Conservation (phyloP, 176 grass and related monocot species). For the Triticum monococcum region DNA sequence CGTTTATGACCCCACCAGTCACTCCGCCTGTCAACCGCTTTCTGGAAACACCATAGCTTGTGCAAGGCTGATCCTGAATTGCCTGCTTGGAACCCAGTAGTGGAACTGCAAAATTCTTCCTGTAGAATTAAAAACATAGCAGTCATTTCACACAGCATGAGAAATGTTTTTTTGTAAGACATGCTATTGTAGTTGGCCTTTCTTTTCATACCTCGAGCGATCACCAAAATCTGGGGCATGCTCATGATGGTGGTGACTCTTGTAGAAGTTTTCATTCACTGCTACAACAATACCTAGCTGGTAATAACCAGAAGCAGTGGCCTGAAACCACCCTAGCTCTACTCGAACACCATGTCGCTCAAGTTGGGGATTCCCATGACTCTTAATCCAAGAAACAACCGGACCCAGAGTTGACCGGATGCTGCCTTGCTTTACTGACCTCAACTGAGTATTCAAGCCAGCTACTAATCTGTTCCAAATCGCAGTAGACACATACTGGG, state of each 20-base stretch:
- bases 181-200: background rate
- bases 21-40: slow-evolving; percentile 86
- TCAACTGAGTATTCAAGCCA: slow-evolving; percentile 90
- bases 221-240: slow-evolving; percentile 45
- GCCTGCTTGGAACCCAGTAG: slow-evolving; percentile 40
- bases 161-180: background rate
- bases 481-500: slow-evolving; percentile 84
- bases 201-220: slow-evolving; percentile 46
- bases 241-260: slow-evolving; percentile 49
- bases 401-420: slow-evolving; percentile 57
- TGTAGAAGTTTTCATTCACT: slow-evolving; percentile 88
- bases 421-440: slow-evolving; percentile 62
- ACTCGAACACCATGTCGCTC: slow-evolving; percentile 76
- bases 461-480: slow-evolving; percentile 97
- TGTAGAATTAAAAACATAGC: slow-evolving; percentile 33
- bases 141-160: slow-evolving; percentile 15
- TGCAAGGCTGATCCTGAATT: slow-evolving; percentile 51
- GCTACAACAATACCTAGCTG: slow-evolving; percentile 84
- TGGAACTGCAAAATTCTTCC: slow-evolving; percentile 53
- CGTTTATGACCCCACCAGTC: slow-evolving; percentile 89
- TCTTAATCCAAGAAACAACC: slow-evolving; percentile 70
- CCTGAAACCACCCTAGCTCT: slow-evolving; percentile 91
- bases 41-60: slow-evolving; percentile 59
- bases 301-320: slow-evolving; percentile 94
- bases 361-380: slow-evolving; percentile 84